Evolutionary conservation across 75 land plant genomes (phyloP).

Genomic region (Pinus tabuliformis): DNA sequence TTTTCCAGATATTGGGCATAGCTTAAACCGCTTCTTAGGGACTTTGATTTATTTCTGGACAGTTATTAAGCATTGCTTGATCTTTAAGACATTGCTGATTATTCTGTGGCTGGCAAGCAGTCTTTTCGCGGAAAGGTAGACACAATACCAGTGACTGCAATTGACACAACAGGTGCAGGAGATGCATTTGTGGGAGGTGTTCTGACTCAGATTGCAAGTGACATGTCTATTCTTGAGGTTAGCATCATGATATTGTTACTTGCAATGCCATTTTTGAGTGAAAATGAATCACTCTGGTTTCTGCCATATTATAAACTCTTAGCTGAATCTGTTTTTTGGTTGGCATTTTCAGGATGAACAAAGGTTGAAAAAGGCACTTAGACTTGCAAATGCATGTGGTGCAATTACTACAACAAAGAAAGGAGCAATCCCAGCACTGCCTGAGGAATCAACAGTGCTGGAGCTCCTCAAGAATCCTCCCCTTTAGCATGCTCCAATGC

Average conservation of each 20-base stretch:
- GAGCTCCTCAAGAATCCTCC: constrained; percentile 6
- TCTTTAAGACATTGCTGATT: too few relatives aligned
- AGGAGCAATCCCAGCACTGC: constrained; percentile 53
- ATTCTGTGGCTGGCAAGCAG: constrained; percentile 3
- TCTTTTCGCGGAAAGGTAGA: constrained; percentile 12
- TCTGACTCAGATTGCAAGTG: constrained; percentile 19
- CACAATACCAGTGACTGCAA: constrained; percentile 23
- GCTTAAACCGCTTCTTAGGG: too few relatives aligned
- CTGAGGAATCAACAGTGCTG: constrained; percentile 20
- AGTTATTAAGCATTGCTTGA: too few relatives aligned
- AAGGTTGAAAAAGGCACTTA: constrained; percentile 22
- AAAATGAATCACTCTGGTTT: background rate
- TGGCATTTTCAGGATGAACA: constrained; percentile 24
- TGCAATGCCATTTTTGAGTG: background rate
- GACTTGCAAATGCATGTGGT: constrained; percentile 46
- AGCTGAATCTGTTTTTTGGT: background rate
- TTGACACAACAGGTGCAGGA: constrained; percentile 58
- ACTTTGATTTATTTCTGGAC: too few relatives aligned
- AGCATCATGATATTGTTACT: background rate
- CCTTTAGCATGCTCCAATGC: too few relatives aligned
- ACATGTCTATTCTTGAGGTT: constrained; percentile 19
- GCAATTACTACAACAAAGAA: constrained; percentile 50
- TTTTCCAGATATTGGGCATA: too few relatives aligned
- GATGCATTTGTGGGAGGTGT: constrained; percentile 51
- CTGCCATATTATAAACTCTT: background rate